Evolutionary conservation across 2,329 filamentous ascomycete species (phyloP).

Genomic region (Verticillium alfalfae): DNA sequence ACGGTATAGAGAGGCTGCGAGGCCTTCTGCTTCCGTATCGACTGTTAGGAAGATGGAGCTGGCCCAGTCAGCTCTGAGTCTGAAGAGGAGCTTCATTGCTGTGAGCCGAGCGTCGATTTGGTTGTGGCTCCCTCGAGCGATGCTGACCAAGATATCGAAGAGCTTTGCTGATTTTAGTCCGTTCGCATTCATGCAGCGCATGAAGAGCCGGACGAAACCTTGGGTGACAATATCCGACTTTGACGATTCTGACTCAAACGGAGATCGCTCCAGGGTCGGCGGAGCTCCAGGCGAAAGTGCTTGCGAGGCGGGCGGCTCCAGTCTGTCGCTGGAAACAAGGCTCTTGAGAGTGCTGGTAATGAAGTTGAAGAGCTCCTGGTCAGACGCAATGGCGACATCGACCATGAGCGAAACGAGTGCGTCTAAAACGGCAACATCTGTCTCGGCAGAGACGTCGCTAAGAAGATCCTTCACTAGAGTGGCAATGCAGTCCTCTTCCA

Average conservation of each 20-base stretch:
- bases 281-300: conserved; percentile 17
- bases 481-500: conserved; percentile 51
- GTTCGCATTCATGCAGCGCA: conserved; percentile 63
- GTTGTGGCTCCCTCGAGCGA: conserved; percentile 53
- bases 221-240: conserved; percentile 66
- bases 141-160: conserved; percentile 58
- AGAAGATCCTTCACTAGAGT: conserved; percentile 58
- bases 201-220: conserved; percentile 71
- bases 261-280: conserved; percentile 13
- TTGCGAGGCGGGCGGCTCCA: conserved; percentile 33
- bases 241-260: conserved; percentile 34
- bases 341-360: conserved; percentile 47
- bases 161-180: conserved; percentile 57
- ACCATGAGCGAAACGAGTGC: conserved; percentile 60
- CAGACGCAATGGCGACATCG: conserved; percentile 56
- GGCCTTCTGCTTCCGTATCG: conserved; percentile 64
- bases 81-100: conserved; percentile 73
- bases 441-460: conserved; percentile 55
- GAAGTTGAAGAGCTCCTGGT: conserved; percentile 52
- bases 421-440: conserved; percentile 59
- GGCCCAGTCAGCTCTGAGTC: conserved; percentile 76
- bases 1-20: conserved; percentile 68
- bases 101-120: conserved; percentile 67
- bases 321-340: conserved; percentile 43
- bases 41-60: conserved; percentile 68